Percentiles rank a stretch among this genome's conserved stretches.
phyloP scores from a whole-genome alignment of 495 filamentous ascomycete species.

The Penicillium steckii region DNA sequence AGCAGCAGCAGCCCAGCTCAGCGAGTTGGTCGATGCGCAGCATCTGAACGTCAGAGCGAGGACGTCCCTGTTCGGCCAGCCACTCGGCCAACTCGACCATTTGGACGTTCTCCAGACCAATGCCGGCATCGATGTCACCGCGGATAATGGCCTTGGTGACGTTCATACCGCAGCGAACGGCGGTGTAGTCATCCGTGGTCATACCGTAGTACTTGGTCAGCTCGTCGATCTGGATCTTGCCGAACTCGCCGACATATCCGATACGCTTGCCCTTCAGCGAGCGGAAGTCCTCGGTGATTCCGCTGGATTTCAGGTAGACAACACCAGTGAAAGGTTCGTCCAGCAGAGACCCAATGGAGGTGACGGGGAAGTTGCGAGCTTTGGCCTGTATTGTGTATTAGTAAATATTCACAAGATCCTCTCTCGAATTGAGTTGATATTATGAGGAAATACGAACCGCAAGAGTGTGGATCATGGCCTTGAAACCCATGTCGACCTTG shows the following conservation, averaged over 20 bases:
- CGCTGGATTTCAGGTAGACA: slow-evolving; percentile 65
- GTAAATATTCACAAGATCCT: no score
- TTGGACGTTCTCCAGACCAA: slow-evolving; percentile 71
- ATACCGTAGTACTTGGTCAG: slow-evolving; percentile 72
- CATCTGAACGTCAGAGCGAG: slow-evolving; percentile 66
- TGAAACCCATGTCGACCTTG: slow-evolving; percentile 72
- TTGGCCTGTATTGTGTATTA: slow-evolving; percentile 48
- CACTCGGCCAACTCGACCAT: slow-evolving; percentile 74
- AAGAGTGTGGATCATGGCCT: slow-evolving; percentile 74
- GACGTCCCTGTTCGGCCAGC: slow-evolving; percentile 58
- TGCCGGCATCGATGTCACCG: slow-evolving; percentile 65
- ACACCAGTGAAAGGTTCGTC: slow-evolving; percentile 74
- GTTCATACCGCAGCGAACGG: slow-evolving; percentile 64
- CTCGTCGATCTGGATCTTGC: slow-evolving; percentile 76
- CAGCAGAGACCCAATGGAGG: slow-evolving; percentile 65
- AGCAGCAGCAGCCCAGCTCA: slow-evolving; percentile 72
- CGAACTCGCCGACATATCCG: slow-evolving; percentile 72
- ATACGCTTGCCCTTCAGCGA: slow-evolving; percentile 66
- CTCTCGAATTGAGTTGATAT: background rate
- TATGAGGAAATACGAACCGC: slow-evolving; percentile 41
- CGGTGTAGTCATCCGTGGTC: slow-evolving; percentile 66
- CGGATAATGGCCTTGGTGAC: slow-evolving; percentile 64
- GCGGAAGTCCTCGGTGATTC: slow-evolving; percentile 63
- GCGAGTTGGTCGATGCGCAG: slow-evolving; percentile 72
- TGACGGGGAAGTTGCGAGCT: slow-evolving; percentile 66